Evolutionary conservation across 129 eudicot species (phyloP).

Genomic region (Lactuca saligna): DNA sequence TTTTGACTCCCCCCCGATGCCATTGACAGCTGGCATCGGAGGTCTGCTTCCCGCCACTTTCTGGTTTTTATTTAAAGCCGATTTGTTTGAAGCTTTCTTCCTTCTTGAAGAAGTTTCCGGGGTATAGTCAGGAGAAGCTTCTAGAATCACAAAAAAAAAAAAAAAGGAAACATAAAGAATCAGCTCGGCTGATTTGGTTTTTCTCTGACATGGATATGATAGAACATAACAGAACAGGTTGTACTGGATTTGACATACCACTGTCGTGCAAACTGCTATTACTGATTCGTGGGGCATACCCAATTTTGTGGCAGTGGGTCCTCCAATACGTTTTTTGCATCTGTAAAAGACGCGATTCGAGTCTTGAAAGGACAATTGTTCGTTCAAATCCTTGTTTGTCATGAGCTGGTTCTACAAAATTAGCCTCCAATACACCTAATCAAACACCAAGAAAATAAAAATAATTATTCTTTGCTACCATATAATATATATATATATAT

Average conservation of each 20-base stretch:
- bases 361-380: slow-evolving; percentile 86
- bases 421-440: slow-evolving; percentile 90
- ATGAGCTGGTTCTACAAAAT: slow-evolving; percentile 98
- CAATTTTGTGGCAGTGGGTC: slow-evolving; percentile 65
- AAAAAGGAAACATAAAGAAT: background rate
- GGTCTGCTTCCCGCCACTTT: background rate
- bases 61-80: slow-evolving; percentile 12
- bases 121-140: slow-evolving; percentile 40
- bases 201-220: background rate
- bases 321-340: slow-evolving; percentile 88
- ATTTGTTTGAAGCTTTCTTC: slow-evolving; percentile 31
- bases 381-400: slow-evolving; percentile 98
- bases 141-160: slow-evolving; percentile 34
- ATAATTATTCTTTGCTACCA: slow-evolving; percentile 4
- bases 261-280: slow-evolving; percentile 34
- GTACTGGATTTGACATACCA: slow-evolving; percentile 37
- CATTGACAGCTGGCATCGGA: slow-evolving; percentile 29
- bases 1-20: slow-evolving; percentile 44
- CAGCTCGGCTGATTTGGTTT: too few relatives aligned
- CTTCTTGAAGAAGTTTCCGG: slow-evolving; percentile 35
- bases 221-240: background rate
- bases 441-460: background rate
- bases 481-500: slow-evolving; percentile 14
- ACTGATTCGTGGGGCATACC: slow-evolving; percentile 65
- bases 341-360: slow-evolving; percentile 62